These are phyloP conservation scores for Ascocoryne sarcoides DNA, from an alignment of 2,329 filamentous ascomycete species.

Conservation along the genomic window DNA sequence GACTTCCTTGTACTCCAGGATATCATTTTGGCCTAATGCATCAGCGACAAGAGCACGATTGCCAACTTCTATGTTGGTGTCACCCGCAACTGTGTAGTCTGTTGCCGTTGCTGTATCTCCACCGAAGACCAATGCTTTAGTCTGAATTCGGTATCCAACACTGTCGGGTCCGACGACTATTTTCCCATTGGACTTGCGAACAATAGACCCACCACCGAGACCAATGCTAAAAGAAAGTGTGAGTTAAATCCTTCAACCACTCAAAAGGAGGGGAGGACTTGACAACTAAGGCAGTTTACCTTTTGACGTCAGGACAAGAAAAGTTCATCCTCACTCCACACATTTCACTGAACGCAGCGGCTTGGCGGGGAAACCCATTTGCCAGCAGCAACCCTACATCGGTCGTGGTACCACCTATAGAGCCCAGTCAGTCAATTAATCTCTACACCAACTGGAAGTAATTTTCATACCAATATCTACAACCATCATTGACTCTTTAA, in stretches of 20 bases:
- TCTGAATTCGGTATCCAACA: conserved; percentile 41
- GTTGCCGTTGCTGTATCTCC: conserved; percentile 43
- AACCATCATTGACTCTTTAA: conserved; percentile 24
- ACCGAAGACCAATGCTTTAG: conserved; percentile 43
- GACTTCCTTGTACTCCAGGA: conserved; percentile 8
- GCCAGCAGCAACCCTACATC: conserved; percentile 46
- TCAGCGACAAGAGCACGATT: conserved; percentile 7
- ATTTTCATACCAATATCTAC: too few relatives aligned
- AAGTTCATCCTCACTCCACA: conserved; percentile 50
- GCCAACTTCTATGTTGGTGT: conserved; percentile 13
- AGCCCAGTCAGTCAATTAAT: too few relatives aligned
- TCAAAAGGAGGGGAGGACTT: too few relatives aligned
- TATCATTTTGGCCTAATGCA: conserved; percentile 15
- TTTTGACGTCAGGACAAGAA: conserved; percentile 44
- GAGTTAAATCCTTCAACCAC: too few relatives aligned
- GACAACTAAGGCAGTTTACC: too few relatives aligned
- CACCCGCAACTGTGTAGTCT: conserved; percentile 36
- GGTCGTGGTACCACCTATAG: conserved; percentile 51
- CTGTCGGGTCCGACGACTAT: conserved; percentile 42
- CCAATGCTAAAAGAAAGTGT: too few relatives aligned
- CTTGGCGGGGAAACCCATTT: conserved; percentile 50
- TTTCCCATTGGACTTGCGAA: conserved; percentile 25
- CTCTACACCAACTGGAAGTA: too few relatives aligned
- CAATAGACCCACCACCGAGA: conserved; percentile 45
- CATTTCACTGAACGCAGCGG: conserved; percentile 46